Evolutionary conservation across 345 rosid species (phyloP).

Genomic region (Citrus trifoliata): DNA sequence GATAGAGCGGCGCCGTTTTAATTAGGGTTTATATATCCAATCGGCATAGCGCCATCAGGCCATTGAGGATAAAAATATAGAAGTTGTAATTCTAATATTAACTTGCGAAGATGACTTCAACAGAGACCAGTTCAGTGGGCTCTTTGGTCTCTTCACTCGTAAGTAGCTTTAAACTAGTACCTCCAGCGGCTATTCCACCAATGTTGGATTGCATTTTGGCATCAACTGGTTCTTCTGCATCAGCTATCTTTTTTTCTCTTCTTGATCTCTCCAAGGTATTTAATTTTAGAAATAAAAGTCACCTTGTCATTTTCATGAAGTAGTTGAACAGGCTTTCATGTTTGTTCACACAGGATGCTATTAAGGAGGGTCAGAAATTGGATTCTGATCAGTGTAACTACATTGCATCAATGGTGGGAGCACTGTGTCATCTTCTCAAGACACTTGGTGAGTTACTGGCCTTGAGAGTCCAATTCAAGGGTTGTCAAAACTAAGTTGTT

Average conservation of each 20-base stretch:
- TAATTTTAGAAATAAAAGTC: neutral
- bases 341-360: slow-evolving; percentile 34
- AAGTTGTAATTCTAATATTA: neutral
- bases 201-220: slow-evolving; percentile 77
- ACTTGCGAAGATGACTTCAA: slow-evolving; percentile 13
- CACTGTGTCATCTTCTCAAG: slow-evolving; percentile 77
- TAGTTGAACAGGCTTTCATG: neutral
- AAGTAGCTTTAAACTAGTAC: slow-evolving; percentile 57
- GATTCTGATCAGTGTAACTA: slow-evolving; percentile 35
- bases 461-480: neutral
- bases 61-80: neutral
- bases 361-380: slow-evolving; percentile 35
- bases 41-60: neutral
- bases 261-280: slow-evolving; percentile 36
- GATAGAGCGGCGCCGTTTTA: neutral
- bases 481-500: neutral
- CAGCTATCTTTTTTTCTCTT: slow-evolving; percentile 55
- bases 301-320: neutral
- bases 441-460: slow-evolving; percentile 45
- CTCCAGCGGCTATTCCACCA: slow-evolving; percentile 66
- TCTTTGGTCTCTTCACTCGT: slow-evolving; percentile 54
- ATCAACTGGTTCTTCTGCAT: slow-evolving; percentile 58
- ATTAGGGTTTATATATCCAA: neutral
- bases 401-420: slow-evolving; percentile 51
- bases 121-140: slow-evolving; percentile 25